Evolutionary conservation across 768 basidiomycete genomes (phyloP).

Genomic region (Piloderma croceum): DNA sequence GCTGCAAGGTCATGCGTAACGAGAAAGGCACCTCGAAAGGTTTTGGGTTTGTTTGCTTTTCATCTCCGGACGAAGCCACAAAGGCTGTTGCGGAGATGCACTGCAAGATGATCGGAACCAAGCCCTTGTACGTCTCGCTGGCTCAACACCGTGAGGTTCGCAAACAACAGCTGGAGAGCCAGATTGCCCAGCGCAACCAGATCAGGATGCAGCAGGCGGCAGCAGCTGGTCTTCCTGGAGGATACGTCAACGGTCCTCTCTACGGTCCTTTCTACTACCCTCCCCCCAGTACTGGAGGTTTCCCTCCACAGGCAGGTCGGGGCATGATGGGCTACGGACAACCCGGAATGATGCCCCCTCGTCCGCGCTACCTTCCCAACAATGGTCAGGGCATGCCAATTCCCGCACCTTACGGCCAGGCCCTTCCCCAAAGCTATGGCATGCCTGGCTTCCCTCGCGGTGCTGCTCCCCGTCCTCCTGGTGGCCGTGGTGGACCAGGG

Average conservation of each 20-base stretch:
- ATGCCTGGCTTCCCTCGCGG: slow-evolving; percentile 60
- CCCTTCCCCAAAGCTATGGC: slow-evolving; percentile 68
- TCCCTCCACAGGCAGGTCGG: slow-evolving; percentile 76
- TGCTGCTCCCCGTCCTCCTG: slow-evolving; percentile 57
- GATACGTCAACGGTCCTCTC: slow-evolving; percentile 81
- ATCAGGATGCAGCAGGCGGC: slow-evolving; percentile 95
- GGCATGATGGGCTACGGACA: slow-evolving; percentile 76
- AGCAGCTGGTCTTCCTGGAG: slow-evolving; percentile 73
- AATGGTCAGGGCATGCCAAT: slow-evolving; percentile 76
- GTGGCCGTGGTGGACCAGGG: slow-evolving; percentile 56
- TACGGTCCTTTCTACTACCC: slow-evolving; percentile 91
- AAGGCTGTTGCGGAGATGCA: slow-evolving; percentile 99
- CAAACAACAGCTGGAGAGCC: slow-evolving; percentile 96
- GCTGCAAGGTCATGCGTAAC: slow-evolving; percentile 98
- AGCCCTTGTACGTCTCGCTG: slow-evolving; percentile 97
- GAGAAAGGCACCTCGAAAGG: slow-evolving; percentile 91
- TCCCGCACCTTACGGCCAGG: slow-evolving; percentile 64
- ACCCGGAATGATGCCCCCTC: slow-evolving; percentile 83
- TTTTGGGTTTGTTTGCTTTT: slow-evolving; percentile 99
- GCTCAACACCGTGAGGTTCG: slow-evolving; percentile 98
- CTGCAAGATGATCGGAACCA: slow-evolving; percentile 99
- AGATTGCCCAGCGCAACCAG: slow-evolving; percentile 97
- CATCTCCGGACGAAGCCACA: slow-evolving; percentile 96
- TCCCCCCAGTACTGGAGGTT: slow-evolving; percentile 63
- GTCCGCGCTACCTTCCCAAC: slow-evolving; percentile 72